Evolutionary conservation across 306 rosid genomes (phyloP).

Genomic region (Senna siamea): DNA sequence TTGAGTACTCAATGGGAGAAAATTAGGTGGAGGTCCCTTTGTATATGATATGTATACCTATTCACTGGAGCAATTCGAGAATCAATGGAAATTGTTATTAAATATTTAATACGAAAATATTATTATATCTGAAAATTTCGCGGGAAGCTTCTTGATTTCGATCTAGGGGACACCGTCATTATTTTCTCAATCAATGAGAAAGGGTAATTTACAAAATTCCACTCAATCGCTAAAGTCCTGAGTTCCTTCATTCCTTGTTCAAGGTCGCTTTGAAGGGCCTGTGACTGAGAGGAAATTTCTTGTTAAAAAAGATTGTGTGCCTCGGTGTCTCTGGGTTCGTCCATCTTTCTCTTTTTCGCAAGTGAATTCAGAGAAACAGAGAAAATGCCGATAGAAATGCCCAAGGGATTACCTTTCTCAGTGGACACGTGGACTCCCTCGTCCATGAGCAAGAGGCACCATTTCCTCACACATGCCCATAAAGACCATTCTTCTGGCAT

Average conservation of each 20-base stretch:
- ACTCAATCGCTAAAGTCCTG: not conserved
- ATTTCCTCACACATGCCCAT: constrained; percentile 86
- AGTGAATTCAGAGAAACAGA: not conserved
- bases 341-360: not conserved
- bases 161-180: too few species aligned
- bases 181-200: too few species aligned
- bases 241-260: not conserved
- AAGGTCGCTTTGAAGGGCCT: not conserved
- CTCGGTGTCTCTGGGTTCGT: not conserved
- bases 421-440: constrained; percentile 77
- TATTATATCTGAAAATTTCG: constrained; percentile 29
- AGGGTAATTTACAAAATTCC: not conserved
- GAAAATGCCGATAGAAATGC: constrained; percentile 83
- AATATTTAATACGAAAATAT: not conserved
- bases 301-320: not conserved
- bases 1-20: not conserved
- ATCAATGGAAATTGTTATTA: too few species aligned
- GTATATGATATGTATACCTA: too few species aligned
- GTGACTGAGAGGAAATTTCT: not conserved
- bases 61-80: not conserved
- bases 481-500: constrained; percentile 68
- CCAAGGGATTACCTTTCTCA: constrained; percentile 75
- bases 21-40: not conserved
- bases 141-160: constrained; percentile 31
- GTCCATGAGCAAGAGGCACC: constrained; percentile 62